Base-by-base conservation (phyloP, 78 protist genomes). In the Dictyostelium capitatum region DNA sequence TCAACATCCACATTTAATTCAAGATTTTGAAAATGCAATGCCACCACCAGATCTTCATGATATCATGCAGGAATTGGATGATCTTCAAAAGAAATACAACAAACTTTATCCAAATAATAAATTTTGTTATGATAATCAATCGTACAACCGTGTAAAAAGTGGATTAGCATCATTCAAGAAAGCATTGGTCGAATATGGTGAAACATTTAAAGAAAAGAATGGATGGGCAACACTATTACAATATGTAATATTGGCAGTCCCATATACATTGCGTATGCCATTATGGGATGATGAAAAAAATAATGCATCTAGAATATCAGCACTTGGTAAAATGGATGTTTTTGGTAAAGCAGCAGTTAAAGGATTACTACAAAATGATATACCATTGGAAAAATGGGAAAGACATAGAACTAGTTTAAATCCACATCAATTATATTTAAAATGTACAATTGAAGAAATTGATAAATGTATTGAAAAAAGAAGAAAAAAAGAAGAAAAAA, bases 231-330 rank as follows among this genome's bases (percentile, higher is more conserved):
- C 92, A 0, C 32, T 85, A 15, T 75, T 85, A 51, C 92, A 85
- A 75, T 85, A 85, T 64, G 92, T 85, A 1, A 85, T 85, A 47
- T 69, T 74, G 32, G 92, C 92, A n/a, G 32, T 85, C 6, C 92
- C 92, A 2, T 85, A 85, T 15, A 83, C 92, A 19, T 47, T 85
- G 20, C 43, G 92, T 23, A 85, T 85, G 92, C 92, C 92, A 25
- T 77, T 57, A 28, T 85, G 92, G 92, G 92, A 85, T 56, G 92
- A 85, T 19, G 92, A 85, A 46, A 85, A 85, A 77, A 85, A 85
- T 15, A 85, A 85, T 48, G 77, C 92, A 20, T 75, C 84, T 1
- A 69, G 92, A 69, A 48, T 85, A n/a, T 64, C 83, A 11, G 92
- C 92, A 12, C 41, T 85, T 46, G 41, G 62, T 32, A 85, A 85